These are phyloP conservation scores for Ambrosia trifida DNA, from an alignment of 129 eudicot species.

Conservation along the genomic window DNA sequence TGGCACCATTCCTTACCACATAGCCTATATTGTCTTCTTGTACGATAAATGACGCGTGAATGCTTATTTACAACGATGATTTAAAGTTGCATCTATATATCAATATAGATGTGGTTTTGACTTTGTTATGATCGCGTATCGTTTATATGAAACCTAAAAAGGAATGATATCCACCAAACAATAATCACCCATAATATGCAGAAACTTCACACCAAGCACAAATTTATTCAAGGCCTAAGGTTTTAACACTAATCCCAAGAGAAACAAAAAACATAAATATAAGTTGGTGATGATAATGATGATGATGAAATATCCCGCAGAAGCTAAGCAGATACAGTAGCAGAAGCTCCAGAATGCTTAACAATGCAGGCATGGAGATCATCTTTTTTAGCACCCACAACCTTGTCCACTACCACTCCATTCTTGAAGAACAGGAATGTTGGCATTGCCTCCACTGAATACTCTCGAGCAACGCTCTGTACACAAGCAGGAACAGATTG, in stretches of 20 bases:
- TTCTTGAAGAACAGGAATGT: constrained; percentile 69
- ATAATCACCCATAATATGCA: too few relatives aligned
- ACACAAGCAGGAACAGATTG: neutral
- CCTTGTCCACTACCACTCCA: constrained; percentile 53
- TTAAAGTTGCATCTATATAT: too few relatives aligned
- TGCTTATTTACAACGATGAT: too few relatives aligned
- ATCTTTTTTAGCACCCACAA: constrained; percentile 75
- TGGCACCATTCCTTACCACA: too few relatives aligned
- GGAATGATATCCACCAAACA: too few relatives aligned
- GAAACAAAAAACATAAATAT: neutral
- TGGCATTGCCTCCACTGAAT: constrained; percentile 73
- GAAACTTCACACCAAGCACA: constrained; percentile 2
- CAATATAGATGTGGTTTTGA: too few relatives aligned
- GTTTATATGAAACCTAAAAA: too few relatives aligned
- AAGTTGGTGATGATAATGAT: constrained; percentile 20
- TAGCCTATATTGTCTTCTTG: too few relatives aligned
- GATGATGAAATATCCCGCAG: neutral
- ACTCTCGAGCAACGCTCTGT: constrained; percentile 57
- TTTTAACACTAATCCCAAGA: neutral
- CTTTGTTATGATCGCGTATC: too few relatives aligned
- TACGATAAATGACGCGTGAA: too few relatives aligned
- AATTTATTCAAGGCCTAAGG: constrained; percentile 1
- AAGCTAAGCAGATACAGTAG: constrained; percentile 30
- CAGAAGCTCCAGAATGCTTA: constrained; percentile 39
- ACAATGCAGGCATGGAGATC: constrained; percentile 37